Base-by-base conservation (phyloP, 495 filamentous ascomycete genomes). In the Aspergillus nanangensis region DNA sequence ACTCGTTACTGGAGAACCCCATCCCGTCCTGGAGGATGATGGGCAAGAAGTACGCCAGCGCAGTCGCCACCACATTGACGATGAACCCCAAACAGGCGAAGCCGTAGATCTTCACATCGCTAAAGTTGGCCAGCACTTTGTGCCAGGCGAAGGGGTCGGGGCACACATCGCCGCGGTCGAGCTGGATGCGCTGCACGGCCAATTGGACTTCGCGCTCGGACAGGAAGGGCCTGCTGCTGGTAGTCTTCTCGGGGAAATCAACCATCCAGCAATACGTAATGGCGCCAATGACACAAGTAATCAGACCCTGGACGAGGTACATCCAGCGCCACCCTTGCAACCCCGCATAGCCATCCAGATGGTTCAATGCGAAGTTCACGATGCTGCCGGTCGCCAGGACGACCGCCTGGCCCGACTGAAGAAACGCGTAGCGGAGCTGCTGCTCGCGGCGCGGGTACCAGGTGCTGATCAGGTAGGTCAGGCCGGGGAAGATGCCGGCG, bases 241-340 rank as follows among this genome's bases (percentile, higher is more conserved):
- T 70, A 0, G 81, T 71, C 7, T 82, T 77, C 42, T 90, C 86
- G 0, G 87, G 87, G 50, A 92, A 92, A 52, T 89, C 86, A 20
- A 90, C 72, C 59, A 90, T 88, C 84, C 83, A 89, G 68, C 80
- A 84, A 52, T 84, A 90, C 0, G 83, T 88, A 3, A 73, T 41
- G n/a, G 86, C 51, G 5, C 85, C 84, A 33, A 90, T 63, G 1
- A 86, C 63, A 50, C 72, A 79, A n/a, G 84, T 67, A 44, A 86
- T 80, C 1, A 69, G 46, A 1, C 80, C 80, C 59, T 90, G 85
- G 2, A 90, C 80, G 5, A 90, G 56, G 45, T 80, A 89, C 80
- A 88, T 88, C 78, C 83, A 89, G 13, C 83, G 74, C 86, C 86
- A 90, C 9, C 86, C 84, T 5, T 75, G 77, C 10, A 90, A 52